Conservation (phyloP, 805 yeast species). For the Monosporozyma aerobia region DNA sequence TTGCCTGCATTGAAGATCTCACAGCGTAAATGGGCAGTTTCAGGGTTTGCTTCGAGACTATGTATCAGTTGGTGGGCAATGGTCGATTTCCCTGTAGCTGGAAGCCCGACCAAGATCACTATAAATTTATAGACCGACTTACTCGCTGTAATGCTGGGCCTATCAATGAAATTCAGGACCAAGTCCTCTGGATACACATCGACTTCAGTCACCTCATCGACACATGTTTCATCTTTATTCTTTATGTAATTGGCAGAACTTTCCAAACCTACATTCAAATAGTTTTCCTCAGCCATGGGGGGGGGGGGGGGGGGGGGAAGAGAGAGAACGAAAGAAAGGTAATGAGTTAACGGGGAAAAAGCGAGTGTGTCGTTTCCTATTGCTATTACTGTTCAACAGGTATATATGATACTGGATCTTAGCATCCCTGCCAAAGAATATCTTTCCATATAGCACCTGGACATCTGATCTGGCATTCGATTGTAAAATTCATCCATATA, state of each 20-base stretch:
- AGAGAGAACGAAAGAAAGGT: too few species aligned
- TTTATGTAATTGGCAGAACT: slow-evolving; percentile 8
- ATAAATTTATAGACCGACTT: slow-evolving; percentile 38
- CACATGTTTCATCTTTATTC: slow-evolving; percentile 10
- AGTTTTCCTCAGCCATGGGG: slow-evolving; percentile 12
- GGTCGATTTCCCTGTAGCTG: slow-evolving; percentile 71
- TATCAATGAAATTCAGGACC: background rate
- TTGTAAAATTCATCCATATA: too few species aligned
- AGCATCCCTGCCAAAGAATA: too few species aligned
- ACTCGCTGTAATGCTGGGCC: background rate
- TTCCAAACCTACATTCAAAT: slow-evolving; percentile 13
- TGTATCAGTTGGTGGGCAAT: slow-evolving; percentile 55
- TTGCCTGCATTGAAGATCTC: slow-evolving; percentile 65
- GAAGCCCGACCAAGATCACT: slow-evolving; percentile 64
- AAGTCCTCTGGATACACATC: background rate
- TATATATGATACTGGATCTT: too few species aligned
- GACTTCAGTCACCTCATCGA: background rate
- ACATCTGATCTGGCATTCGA: too few species aligned
- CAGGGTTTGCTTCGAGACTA: slow-evolving; percentile 35
- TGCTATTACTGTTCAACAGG: too few species aligned
- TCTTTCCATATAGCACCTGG: too few species aligned
- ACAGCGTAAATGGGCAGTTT: slow-evolving; percentile 25
- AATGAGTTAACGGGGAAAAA: too few species aligned
- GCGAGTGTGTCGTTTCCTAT: too few species aligned
- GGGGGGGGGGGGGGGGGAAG: slow-evolving; percentile 10